Percentiles rank a stretch among this genome's conserved stretches.
Conservation (phyloP, 225 moss, liverwort and hornwort species). For the Rhytidiadelphus loreus region DNA sequence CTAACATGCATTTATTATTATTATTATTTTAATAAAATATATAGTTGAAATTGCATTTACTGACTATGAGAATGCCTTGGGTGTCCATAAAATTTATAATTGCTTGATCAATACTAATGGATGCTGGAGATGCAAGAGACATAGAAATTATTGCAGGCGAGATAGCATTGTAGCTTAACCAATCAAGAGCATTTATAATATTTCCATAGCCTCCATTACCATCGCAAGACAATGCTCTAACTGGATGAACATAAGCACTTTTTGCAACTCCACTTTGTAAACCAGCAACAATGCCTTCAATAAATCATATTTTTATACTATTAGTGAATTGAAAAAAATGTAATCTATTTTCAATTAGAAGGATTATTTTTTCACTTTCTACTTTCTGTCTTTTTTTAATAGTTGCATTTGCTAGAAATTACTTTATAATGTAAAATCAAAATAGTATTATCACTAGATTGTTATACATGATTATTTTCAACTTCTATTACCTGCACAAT, state of each 20-base stretch:
- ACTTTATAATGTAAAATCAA: no score
- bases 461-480: neutral
- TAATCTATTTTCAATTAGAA: neutral
- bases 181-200: slow-evolving; percentile 67
- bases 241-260: slow-evolving; percentile 59
- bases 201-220: slow-evolving; percentile 71
- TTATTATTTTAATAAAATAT: no score
- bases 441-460: neutral
- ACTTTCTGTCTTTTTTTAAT: no score
- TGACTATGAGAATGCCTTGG: slow-evolving; percentile 49
- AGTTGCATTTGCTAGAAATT: neutral
- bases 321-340: accelerated
- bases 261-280: slow-evolving; percentile 86
- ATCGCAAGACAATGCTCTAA: slow-evolving; percentile 68
- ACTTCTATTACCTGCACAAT: slow-evolving; percentile 58
- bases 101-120: slow-evolving; percentile 93
- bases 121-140: slow-evolving; percentile 71
- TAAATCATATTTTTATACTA: no score
- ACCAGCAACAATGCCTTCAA: slow-evolving; percentile 66
- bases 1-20: neutral
- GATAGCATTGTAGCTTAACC: slow-evolving; percentile 52
- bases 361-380: neutral
- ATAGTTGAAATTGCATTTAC: neutral
- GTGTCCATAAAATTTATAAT: slow-evolving; percentile 44
- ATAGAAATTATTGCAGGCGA: slow-evolving; percentile 68